These are phyloP conservation scores for Dipteronia dyeriana DNA, from an alignment of 345 rosid genomes.

Conservation along the genomic window DNA sequence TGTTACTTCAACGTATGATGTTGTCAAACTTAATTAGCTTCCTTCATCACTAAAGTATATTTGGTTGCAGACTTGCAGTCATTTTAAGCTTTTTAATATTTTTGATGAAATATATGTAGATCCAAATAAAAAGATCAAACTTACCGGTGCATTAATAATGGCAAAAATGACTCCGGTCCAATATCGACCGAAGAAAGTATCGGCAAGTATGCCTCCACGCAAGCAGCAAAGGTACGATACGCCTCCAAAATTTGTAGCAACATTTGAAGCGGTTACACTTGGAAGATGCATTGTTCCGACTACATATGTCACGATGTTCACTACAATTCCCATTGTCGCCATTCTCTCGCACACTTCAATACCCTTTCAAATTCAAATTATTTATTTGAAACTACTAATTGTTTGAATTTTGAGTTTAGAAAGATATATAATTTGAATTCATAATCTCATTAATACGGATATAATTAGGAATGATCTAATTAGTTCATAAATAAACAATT, in stretches of 20 bases:
- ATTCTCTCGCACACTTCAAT: slow-evolving; percentile 20
- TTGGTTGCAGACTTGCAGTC: too few species aligned
- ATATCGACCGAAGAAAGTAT: slow-evolving; percentile 4
- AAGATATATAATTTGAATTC: too few species aligned
- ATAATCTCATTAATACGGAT: too few species aligned
- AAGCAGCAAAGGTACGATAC: slow-evolving; percentile 11
- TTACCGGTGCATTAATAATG: not conserved
- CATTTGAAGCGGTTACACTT: not conserved
- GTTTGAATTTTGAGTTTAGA: not conserved
- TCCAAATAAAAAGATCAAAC: not conserved
- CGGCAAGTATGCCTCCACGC: slow-evolving; percentile 5
- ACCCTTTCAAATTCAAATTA: not conserved
- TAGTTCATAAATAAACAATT: too few species aligned
- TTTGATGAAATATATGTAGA: not conserved
- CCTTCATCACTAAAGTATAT: too few species aligned
- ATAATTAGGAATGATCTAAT: too few species aligned
- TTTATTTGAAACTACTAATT: not conserved
- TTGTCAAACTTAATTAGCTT: too few species aligned
- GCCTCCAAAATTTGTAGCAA: slow-evolving; percentile 17
- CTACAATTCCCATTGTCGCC: slow-evolving; percentile 14
- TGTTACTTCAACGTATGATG: too few species aligned
- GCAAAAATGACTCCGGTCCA: slow-evolving; percentile 1
- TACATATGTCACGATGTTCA: slow-evolving; percentile 26
- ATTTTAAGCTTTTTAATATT: too few species aligned
- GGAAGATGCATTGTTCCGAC: slow-evolving; percentile 21